Evolutionary conservation across 768 basidiomycete species (phyloP), one percentile per base, ranked within the genome.

Genomic region (Pleurotus eryngii): DNA sequence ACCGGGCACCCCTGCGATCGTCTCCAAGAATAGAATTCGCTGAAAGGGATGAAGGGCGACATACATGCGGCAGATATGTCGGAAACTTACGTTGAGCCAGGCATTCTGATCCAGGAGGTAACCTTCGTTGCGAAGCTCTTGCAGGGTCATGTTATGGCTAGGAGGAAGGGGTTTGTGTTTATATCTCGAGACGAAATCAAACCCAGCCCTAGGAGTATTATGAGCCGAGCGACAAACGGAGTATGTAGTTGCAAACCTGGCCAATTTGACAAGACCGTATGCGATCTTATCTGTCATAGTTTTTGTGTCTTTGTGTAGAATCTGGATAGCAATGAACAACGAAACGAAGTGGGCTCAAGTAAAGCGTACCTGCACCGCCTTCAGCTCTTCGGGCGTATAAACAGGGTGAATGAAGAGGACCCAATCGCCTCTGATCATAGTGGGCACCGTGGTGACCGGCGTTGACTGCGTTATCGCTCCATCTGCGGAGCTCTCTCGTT

Each of bases 391-490:
- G 15, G 74, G 69, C 5, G 89, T 83, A 68, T 98, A 98, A 1
- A 96, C 94, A 0, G 95, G 95, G 67, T 96, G 92, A 67, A n/a
- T n/a, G n/a, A 94, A 92, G 1, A 97, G 74, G 9, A 96, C 92
- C 92, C 94, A 97, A 64, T 91, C 90, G 2, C 90, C 90, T 40
- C 76, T 79, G 49, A 84, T 69, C 66, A 77, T 79, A 2, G 76
- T 73, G 2, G 84, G 83, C 12, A 83, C 72, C 4, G 84, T 82
- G 67, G 77, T 81, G 56, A 78, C 76, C 1, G 79, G 80, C 65
- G 74, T 78, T 24, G 69, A 69, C 57, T 73, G 72, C 4, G 76
- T 76, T 61, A 81, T 48, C 17, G 35, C 26, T 50, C 18, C 26
- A 2, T 57, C 47, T 12, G 49, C 24, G 8, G 59, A 17, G 27